Percentiles rank a stretch among this genome's conserved stretches.
phyloP scores from a whole-genome alignment of 2,329 filamentous ascomycete genomes.

The Didymella pinodella region DNA sequence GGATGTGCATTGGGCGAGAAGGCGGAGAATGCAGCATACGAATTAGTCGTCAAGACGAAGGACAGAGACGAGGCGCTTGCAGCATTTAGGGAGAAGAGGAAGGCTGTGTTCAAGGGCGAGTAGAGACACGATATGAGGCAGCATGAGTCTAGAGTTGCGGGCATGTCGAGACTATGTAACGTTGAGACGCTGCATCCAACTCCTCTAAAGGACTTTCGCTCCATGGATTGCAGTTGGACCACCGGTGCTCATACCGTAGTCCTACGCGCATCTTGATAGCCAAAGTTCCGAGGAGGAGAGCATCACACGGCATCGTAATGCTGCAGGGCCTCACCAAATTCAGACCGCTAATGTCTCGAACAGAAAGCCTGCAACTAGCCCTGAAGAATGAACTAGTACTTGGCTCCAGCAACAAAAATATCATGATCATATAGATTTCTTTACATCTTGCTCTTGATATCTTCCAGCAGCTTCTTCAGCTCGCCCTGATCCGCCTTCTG shows the following conservation, averaged over 20 bases:
- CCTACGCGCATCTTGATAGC: background rate
- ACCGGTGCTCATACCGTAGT: too few relatives aligned
- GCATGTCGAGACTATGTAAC: background rate
- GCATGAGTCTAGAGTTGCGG: background rate
- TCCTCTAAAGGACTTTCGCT: background rate
- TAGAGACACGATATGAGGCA: slow-evolving; percentile 16
- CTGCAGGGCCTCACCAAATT: background rate
- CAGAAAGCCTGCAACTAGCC: background rate
- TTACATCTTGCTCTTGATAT: slow-evolving; percentile 89
- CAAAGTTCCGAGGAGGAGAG: background rate
- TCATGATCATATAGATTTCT: background rate
- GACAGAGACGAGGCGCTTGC: slow-evolving; percentile 87
- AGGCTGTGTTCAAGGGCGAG: slow-evolving; percentile 69
- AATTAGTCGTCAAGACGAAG: slow-evolving; percentile 80
- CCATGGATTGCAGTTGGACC: too few relatives aligned
- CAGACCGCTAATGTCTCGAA: background rate
- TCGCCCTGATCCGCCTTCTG: slow-evolving; percentile 80
- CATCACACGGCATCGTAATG: background rate
- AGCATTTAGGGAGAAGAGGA: slow-evolving; percentile 82
- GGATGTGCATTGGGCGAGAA: slow-evolving; percentile 71
- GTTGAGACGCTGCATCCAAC: background rate
- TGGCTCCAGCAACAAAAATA: background rate
- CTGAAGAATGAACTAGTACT: background rate
- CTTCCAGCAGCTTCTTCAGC: slow-evolving; percentile 79
- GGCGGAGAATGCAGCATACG: slow-evolving; percentile 88